Conservation (phyloP, 768 basidiomycete species). For the Termitomyces sp. region DNA sequence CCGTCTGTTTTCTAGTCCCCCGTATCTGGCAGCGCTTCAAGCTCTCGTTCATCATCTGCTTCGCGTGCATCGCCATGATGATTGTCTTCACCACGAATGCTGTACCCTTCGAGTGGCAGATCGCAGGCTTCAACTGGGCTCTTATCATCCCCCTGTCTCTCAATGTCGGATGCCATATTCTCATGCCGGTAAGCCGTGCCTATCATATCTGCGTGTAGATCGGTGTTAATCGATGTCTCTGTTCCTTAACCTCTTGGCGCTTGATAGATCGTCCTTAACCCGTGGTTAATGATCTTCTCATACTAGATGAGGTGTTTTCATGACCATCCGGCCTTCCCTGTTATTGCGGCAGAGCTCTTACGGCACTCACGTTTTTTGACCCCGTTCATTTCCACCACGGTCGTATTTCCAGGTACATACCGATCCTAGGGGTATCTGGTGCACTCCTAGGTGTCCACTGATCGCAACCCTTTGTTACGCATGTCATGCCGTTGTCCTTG, state of each 20-base stretch:
- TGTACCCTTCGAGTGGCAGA: constrained; percentile 66
- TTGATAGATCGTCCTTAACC: constrained; percentile 70
- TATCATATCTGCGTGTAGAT: not conserved
- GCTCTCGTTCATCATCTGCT: constrained; percentile 63
- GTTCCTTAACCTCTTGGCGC: constrained; percentile 4
- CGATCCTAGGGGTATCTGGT: not conserved
- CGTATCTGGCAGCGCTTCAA: constrained; percentile 81
- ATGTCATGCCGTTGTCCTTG: not conserved
- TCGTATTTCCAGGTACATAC: not conserved
- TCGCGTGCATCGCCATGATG: constrained; percentile 56
- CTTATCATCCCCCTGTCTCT: constrained; percentile 72
- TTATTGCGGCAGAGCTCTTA: not conserved
- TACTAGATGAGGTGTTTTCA: constrained; percentile 27
- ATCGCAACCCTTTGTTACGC: not conserved
- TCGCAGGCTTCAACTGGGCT: constrained; percentile 63
- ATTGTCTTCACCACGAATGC: constrained; percentile 50
- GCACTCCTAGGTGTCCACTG: not conserved
- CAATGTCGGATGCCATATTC: constrained; percentile 63
- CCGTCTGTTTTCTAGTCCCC: constrained; percentile 44
- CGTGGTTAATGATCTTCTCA: constrained; percentile 84
- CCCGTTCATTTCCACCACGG: not conserved
- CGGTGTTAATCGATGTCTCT: not conserved
- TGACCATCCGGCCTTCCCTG: not conserved
- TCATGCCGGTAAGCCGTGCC: constrained; percentile 59
- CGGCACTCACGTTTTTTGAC: not conserved